A percentile compares a stretch with the other conserved stretches of the same genome.
Evolutionary conservation across 176 grass and related monocot species (phyloP).

Genomic region (Pontederia paniculata): DNA sequence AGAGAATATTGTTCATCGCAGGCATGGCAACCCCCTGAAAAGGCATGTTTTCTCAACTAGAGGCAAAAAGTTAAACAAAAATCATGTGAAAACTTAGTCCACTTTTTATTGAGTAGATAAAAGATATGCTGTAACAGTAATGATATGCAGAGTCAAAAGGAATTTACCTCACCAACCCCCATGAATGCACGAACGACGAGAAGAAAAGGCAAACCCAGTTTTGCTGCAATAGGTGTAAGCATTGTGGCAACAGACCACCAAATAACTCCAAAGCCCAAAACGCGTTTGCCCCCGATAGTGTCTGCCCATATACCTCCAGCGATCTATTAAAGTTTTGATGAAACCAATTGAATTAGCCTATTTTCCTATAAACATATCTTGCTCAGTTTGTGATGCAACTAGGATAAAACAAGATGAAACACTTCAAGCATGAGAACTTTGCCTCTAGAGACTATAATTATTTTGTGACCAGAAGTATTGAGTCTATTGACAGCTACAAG

Average conservation of each 20-base stretch:
- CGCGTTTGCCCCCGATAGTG: constrained; percentile 76
- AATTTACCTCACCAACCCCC: constrained; percentile 88
- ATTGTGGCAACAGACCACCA: constrained; percentile 97
- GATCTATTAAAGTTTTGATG: constrained; percentile 27
- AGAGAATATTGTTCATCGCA: constrained; percentile 93
- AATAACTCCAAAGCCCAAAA: constrained; percentile 81
- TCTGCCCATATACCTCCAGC: constrained; percentile 94
- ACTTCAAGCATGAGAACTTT: no score
- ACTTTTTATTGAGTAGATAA: no score
- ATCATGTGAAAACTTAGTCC: neutral
- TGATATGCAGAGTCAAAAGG: constrained; percentile 3
- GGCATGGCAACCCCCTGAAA: constrained; percentile 96
- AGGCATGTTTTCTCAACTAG: constrained; percentile 11
- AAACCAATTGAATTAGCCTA: neutral
- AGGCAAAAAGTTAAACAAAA: constrained; percentile 5
- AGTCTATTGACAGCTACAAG: no score
- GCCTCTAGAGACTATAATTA: no score
- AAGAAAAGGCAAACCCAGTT: constrained; percentile 73
- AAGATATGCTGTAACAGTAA: neutral
- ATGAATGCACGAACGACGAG: constrained; percentile 86
- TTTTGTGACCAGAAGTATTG: no score
- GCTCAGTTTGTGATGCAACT: neutral
- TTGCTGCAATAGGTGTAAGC: constrained; percentile 84
- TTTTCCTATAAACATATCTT: neutral
- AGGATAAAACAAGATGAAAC: no score